phyloP scores from a whole-genome alignment of 257 asterid genomes.

The Solanum pennellii region DNA sequence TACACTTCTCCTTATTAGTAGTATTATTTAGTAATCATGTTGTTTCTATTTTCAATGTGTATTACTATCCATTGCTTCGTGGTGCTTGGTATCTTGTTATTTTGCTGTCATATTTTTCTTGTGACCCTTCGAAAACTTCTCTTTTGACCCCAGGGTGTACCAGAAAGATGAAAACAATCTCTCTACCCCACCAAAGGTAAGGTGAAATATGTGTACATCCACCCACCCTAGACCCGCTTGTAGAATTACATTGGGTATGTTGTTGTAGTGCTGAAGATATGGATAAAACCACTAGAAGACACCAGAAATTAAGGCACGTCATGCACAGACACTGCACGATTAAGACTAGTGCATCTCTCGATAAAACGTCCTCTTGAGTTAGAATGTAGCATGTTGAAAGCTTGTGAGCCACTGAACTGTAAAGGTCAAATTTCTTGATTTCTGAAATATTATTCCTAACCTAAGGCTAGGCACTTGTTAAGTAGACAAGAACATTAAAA shows the following conservation, averaged over 20 bases:
- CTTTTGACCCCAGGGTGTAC: neutral
- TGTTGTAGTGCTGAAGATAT: neutral
- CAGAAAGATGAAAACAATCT: neutral
- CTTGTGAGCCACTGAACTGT: neutral
- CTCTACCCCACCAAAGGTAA: neutral
- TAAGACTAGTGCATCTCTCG: neutral
- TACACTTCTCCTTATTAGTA: neutral
- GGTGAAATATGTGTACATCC: neutral
- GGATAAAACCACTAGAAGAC: neutral
- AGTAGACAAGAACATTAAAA: neutral
- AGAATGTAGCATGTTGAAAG: neutral
- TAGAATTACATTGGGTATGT: neutral
- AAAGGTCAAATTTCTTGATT: neutral
- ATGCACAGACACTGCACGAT: neutral
- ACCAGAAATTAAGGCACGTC: neutral
- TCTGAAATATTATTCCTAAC: neutral
- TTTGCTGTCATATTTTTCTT: neutral
- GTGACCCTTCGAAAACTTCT: neutral
- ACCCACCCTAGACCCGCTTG: neutral
- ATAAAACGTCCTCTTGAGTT: neutral
- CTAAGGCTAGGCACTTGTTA: neutral
- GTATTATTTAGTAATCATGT: neutral
- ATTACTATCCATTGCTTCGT: neutral
- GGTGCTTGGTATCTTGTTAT: neutral
- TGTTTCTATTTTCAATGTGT: neutral